Base-by-base conservation (phyloP, 352 stramenopile genomes). In the Pythium sukuiense region DNA sequence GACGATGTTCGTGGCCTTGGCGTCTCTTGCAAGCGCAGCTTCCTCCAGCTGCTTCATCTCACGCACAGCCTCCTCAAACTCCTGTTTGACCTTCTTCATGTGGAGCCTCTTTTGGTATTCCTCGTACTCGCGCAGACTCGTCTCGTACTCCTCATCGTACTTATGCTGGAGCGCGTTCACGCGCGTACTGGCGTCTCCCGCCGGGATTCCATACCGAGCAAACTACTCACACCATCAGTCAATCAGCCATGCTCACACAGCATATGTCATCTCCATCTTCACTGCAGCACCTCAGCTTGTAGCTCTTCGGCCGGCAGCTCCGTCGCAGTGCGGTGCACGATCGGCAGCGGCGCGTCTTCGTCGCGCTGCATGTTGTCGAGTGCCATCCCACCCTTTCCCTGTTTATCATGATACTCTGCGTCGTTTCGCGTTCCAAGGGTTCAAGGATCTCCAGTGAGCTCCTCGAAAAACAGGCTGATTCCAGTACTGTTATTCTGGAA, bases 91-190 rank as follows among this genome's bases (percentile, higher is more conserved):
- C 45, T 80, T 76, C 63, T 82, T 70, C 26, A 85, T 71, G 46
- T 83, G 68, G 3, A 77, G 59, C 4, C 72, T 71, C n/a, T 75
- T 71, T 33, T 74, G 32, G 29, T 70, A 77, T 35, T 67, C 64
- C 6, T 86, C 78, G 45, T 79, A 77, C 46, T 87, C 81, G 11
- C 50, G 52, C 24, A 67, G 55, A 0, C 50, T 70, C 12, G 65
- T 54, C 5, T 86, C 76, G 45, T 81, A 90, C 61, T 92, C 83
- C 33, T 89, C 76, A 46, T 89, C 77, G 63, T 89, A 92, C 54
- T 67, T 77, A 18, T 74, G 71, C 60, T 92, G 83, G 24, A 92
- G 70, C 14, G 76, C 65, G 33, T 63, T 35, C 48, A 88, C 67
- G 13, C 81, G 82, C 30, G 70, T 63, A 13, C 67, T 67, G 13